These are phyloP conservation scores for Cordyceps fumosorosea DNA, from an alignment of 2,329 filamentous ascomycete genomes.

Conservation along the genomic window DNA sequence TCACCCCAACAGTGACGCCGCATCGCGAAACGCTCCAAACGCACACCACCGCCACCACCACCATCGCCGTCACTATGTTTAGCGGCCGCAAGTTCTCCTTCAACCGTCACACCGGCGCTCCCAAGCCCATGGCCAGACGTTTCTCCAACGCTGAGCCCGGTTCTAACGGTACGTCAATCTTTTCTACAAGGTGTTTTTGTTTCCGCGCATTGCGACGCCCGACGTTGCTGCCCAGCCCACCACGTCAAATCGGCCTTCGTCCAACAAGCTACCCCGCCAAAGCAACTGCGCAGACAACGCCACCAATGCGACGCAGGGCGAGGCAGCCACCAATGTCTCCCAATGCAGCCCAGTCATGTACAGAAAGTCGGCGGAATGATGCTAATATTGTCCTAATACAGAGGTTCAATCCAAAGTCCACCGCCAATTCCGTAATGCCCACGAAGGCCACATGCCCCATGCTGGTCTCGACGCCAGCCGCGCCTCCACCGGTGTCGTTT, in stretches of 20 bases:
- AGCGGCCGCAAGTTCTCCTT: conserved; percentile 59
- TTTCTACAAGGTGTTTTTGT: neutral
- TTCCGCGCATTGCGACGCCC: conserved; percentile 6
- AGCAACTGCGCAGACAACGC: neutral
- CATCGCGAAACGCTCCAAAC: neutral
- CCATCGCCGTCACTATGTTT: conserved; percentile 34
- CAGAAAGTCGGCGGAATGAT: neutral
- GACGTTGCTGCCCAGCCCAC: neutral
- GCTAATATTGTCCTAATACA: conserved; percentile 28
- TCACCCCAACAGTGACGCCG: neutral
- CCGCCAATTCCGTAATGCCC: conserved; percentile 79
- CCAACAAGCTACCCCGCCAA: neutral
- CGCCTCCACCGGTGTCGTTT: conserved; percentile 88
- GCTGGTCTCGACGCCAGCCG: conserved; percentile 83
- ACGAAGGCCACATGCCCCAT: conserved; percentile 86
- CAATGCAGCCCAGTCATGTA: neutral
- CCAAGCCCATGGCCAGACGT: conserved; percentile 45
- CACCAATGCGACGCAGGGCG: neutral
- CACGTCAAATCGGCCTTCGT: neutral
- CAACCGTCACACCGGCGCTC: conserved; percentile 58
- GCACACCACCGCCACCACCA: too few relatives aligned
- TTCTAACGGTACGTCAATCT: conserved; percentile 41
- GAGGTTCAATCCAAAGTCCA: conserved; percentile 80
- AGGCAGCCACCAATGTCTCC: neutral
- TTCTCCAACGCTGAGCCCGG: conserved; percentile 55